Conservation (phyloP, 257 asterid genomes). For the Lavandula angustifolia region DNA sequence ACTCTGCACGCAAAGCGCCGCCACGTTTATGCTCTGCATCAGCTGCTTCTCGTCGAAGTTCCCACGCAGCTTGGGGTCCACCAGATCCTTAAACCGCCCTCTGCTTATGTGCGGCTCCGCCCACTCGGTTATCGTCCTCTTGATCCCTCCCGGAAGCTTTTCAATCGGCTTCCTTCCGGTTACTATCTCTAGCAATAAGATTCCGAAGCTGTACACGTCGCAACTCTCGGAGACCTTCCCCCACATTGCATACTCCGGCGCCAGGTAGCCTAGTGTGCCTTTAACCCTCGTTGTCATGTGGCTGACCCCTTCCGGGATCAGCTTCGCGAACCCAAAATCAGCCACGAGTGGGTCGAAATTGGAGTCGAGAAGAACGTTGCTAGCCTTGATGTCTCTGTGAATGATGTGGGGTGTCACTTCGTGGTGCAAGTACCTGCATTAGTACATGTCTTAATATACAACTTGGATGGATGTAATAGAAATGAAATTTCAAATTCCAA, state of each 20-base stretch:
- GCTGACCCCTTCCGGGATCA: constrained; percentile 89
- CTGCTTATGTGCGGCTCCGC: constrained; percentile 62
- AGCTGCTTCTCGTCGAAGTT: constrained; percentile 59
- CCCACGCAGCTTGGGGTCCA: constrained; percentile 65
- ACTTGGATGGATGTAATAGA: too few relatives aligned
- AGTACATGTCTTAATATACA: neutral
- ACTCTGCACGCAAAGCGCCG: constrained; percentile 72
- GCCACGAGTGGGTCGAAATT: constrained; percentile 75
- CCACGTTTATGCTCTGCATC: constrained; percentile 46
- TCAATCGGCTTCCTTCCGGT: constrained; percentile 80
- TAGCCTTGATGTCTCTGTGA: constrained; percentile 81
- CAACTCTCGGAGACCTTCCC: constrained; percentile 87
- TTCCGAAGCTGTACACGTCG: constrained; percentile 79
- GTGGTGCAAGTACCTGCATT: constrained; percentile 62
- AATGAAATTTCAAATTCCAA: too few relatives aligned
- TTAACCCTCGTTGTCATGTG: constrained; percentile 90
- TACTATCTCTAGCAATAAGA: constrained; percentile 59
- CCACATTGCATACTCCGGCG: constrained; percentile 94
- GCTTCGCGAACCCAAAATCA: constrained; percentile 82
- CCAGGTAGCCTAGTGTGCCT: constrained; percentile 79
- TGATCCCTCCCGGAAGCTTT: constrained; percentile 74
- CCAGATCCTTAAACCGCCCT: constrained; percentile 58
- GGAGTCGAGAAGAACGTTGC: constrained; percentile 75
- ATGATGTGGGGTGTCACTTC: constrained; percentile 80
- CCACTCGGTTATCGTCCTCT: constrained; percentile 85